Evolutionary conservation across 2,329 filamentous ascomycete species (phyloP), one percentile per base, ranked within the genome.

Genomic region (Ophiostoma perfectum): DNA sequence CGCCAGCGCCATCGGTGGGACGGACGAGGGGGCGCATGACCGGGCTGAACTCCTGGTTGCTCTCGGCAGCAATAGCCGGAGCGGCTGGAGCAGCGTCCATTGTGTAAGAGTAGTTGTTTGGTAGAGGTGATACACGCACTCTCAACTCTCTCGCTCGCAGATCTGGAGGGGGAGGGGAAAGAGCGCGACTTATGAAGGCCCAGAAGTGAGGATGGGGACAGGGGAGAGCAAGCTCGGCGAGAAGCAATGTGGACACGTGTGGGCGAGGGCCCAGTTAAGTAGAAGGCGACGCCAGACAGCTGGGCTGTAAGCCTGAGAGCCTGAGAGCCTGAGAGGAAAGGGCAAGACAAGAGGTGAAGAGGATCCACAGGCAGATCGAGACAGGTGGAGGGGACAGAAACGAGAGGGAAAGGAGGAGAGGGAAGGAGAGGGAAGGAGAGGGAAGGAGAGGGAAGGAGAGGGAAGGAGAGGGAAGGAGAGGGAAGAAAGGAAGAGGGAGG

Each of bases 31-130:
- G 76, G n/a, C 76, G 75, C 36, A 81, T 71, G 14, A 80, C 71
- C 5, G 80, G 79, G 70, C 79, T 81, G 70, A 79, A 80, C 8
- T 78, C 76, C 66, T 78, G 74, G 71, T 78, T 81, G 64, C n/a
- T 39, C 12, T 77, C 78, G 70, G 80, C 79, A 11, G 80, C 80
- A 4, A 80, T 81, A 5, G 81, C 82, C 2, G 80, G 80, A 4
- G 79, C 78, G 0, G 80, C 81, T 1, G 81, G 82, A n/a, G 70
- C 71, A 62, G 78, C 76, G 64, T 72, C 70, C 49, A 72, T 72
- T 39, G 66, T 71, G 64, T 71, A 18, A 39, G n/a, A 63, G 39
- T 42, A 44, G 14, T 8, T 18, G 38, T 18, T 16, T 42, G 14
- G 12, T 14, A 62, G 58, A 41, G 60, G 14, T 18, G 5, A 39